Conservation (phyloP, 768 basidiomycete species). For the Tulasnella sp. region DNA sequence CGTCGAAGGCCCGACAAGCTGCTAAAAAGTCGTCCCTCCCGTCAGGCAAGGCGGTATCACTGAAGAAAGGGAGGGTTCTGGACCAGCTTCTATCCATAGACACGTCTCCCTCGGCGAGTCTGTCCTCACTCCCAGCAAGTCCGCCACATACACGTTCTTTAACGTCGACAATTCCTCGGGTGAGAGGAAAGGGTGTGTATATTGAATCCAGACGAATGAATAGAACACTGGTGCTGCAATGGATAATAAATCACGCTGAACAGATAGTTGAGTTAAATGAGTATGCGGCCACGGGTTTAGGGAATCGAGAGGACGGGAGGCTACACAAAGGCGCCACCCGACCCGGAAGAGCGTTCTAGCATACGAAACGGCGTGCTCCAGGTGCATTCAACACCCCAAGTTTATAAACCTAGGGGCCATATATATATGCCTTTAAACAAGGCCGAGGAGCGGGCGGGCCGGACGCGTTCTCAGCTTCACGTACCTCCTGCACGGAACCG, state of each 20-base stretch:
- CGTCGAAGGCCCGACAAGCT: constrained; percentile 61
- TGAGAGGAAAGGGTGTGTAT: constrained; percentile 61
- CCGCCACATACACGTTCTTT: constrained; percentile 43
- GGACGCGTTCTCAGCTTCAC: too few species aligned
- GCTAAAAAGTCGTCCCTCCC: constrained; percentile 68
- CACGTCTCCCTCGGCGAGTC: constrained; percentile 64
- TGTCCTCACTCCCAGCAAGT: constrained; percentile 48
- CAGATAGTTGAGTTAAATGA: too few species aligned
- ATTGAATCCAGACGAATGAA: constrained; percentile 76
- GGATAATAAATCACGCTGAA: constrained; percentile 29
- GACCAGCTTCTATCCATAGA: constrained; percentile 73
- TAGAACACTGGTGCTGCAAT: constrained; percentile 50
- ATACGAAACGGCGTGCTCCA: too few species aligned
- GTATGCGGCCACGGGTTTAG: too few species aligned
- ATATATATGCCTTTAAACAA: too few species aligned
- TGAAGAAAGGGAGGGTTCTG: constrained; percentile 51
- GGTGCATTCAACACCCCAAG: too few species aligned
- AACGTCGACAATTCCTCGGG: constrained; percentile 12
- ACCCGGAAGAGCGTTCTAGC: too few species aligned
- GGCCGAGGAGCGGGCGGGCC: too few species aligned
- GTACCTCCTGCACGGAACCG: too few species aligned
- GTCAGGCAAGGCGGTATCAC: constrained; percentile 44
- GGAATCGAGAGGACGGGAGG: too few species aligned
- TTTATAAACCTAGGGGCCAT: too few species aligned
- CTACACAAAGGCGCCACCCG: too few species aligned